phyloP scores from a whole-genome alignment of 2,329 filamentous ascomycete species.

The Microcyclospora tardicrescens region DNA sequence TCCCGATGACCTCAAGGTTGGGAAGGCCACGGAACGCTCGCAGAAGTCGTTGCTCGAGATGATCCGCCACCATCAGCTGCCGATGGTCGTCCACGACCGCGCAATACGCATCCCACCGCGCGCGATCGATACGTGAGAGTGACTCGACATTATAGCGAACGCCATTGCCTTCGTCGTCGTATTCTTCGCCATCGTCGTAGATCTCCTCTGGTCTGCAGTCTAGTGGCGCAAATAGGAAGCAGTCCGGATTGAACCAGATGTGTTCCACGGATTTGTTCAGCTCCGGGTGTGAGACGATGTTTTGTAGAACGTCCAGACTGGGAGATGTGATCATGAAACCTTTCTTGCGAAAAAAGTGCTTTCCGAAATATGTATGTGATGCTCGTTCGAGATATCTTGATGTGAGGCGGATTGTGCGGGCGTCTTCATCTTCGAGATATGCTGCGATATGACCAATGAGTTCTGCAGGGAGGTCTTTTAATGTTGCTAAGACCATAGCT shows the following conservation, averaged over 20 bases:
- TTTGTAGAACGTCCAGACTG: slow-evolving; percentile 12
- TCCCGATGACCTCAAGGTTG: slow-evolving; percentile 18
- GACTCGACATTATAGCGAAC: slow-evolving; percentile 3
- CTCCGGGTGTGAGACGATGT: slow-evolving; percentile 13
- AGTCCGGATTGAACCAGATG: slow-evolving; percentile 23
- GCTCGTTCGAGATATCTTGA: slow-evolving; percentile 12
- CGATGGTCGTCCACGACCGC: slow-evolving; percentile 13
- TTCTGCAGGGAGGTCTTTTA: slow-evolving; percentile 16
- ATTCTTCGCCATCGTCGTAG: slow-evolving; percentile 5
- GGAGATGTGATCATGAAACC: slow-evolving; percentile 19
- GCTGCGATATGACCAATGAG: slow-evolving; percentile 14
- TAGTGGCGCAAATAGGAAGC: slow-evolving; percentile 8
- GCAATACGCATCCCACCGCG: slow-evolving; percentile 10
- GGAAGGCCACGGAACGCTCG: slow-evolving; percentile 11
- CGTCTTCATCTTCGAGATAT: slow-evolving; percentile 10
- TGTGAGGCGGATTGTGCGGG: slow-evolving; percentile 12
- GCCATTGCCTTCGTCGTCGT: slow-evolving; percentile 8
- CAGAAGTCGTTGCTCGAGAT: slow-evolving; percentile 10
- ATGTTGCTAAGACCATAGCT: slow-evolving; percentile 1
- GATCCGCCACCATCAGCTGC: slow-evolving; percentile 5
- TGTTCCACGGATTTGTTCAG: slow-evolving; percentile 18
- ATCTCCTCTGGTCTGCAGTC: slow-evolving; percentile 7
- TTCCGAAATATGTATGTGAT: slow-evolving; percentile 15
- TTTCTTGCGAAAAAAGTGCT: slow-evolving; percentile 21
- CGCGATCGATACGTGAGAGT: slow-evolving; percentile 3